phyloP scores from a whole-genome alignment of 2,329 filamentous ascomycete genomes.

The Fusarium sp. region DNA sequence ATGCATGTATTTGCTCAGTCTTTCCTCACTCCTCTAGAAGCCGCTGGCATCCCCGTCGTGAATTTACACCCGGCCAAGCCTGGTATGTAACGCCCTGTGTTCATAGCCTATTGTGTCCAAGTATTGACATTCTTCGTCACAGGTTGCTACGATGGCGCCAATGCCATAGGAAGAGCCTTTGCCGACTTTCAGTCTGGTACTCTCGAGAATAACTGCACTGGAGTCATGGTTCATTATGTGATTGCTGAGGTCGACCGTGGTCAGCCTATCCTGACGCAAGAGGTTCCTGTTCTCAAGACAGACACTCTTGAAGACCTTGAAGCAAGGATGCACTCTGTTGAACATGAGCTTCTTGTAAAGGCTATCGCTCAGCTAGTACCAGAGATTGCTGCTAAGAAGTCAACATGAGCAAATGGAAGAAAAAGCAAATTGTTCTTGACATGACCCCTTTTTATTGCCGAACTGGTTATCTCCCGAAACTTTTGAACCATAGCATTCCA shows the following conservation, averaged over 20 bases:
- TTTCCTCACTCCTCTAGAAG: constrained; percentile 79
- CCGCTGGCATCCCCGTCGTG: constrained; percentile 77
- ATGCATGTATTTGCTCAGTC: constrained; percentile 84
- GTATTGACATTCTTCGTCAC: constrained; percentile 51
- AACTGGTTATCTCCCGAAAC: no score
- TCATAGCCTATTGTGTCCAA: constrained; percentile 48
- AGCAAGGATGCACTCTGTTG: constrained; percentile 79
- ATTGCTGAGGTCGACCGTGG: constrained; percentile 86
- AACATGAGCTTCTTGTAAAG: constrained; percentile 85
- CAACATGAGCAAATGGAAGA: background rate
- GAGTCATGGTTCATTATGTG: constrained; percentile 92
- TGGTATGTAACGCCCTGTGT: constrained; percentile 57
- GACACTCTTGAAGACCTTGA: constrained; percentile 77
- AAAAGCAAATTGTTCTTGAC: background rate
- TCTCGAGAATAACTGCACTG: constrained; percentile 78
- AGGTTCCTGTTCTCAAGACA: constrained; percentile 76
- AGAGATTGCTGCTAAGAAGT: constrained; percentile 52
- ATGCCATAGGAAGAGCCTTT: constrained; percentile 84
- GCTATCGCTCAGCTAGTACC: constrained; percentile 69
- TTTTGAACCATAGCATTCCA: background rate
- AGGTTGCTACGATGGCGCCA: constrained; percentile 71
- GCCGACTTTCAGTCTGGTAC: constrained; percentile 76
- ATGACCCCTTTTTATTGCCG: background rate
- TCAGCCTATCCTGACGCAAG: constrained; percentile 77
- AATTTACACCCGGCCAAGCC: constrained; percentile 86